Evolutionary conservation across 768 basidiomycete species (phyloP), one percentile per base, ranked within the genome.

Genomic region (Lepiota brunneoincarnata): DNA sequence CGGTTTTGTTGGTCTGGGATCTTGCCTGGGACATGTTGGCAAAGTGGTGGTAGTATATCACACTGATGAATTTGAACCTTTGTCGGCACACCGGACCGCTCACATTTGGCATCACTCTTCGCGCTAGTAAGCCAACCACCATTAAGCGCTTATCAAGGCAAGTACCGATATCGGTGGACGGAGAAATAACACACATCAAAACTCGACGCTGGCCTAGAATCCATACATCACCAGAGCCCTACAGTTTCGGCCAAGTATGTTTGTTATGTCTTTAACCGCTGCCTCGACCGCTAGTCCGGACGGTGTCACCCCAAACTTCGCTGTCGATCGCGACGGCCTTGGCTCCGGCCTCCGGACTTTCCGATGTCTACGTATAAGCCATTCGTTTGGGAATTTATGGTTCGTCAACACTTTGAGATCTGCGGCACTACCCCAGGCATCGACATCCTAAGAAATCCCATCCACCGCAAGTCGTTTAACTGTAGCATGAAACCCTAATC

Each of bases 401-500:
- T 7, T 12, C 34, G 41, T 37, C 5, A 18, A 51, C 26, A 18
- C 38, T 24, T 10, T 9, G 24, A 18, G 23, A 42, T 21, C 4
- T 18, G 36, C 15, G 40, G 17, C 14, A 31, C 28, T 17, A 12
- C 15, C 10, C 14, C 40, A 56, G 17, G n/a, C 14, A 36, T 4
- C 28, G 17, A n/a, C 38, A 21, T 48, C 42, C 20, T 7, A 95
- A 18, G 91, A 93, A 15, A 74, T 71, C 0, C 93, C 93, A 11
- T 81, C 75, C 2, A 76, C 73, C 20, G 80, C 78, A 4, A 91
- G 73, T 12, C 95, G 80, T 1, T 92, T 78, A 1, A 93, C 79
- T 0, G 93, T 92, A 4, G 96, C 93, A 60, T 94, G 92, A 69
- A 97, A 95, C 0, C 91, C 92, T 2, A 89, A 73, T 31, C 97